Evolutionary conservation across 164 flowering plant genomes (phyloP), one percentile per base, ranked within the genome.

Genomic region (Houttuynia cordata): DNA sequence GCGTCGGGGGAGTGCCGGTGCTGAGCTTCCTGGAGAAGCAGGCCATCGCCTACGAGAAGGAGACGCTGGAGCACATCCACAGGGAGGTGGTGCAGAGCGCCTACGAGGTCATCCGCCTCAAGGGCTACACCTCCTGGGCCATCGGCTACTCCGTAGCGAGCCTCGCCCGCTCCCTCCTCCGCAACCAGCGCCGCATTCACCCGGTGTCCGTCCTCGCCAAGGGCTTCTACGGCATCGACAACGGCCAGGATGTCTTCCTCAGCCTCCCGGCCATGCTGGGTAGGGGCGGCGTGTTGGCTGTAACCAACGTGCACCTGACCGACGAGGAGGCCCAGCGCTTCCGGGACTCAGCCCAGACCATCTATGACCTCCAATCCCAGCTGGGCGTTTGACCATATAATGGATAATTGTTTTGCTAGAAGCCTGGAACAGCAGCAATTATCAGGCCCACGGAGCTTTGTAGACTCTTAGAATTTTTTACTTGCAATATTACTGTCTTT

Each of bases 101-200:
- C 0, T 81, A 86, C 41, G 90, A 88, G 57, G 92, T 88, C 59
- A 88, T 88, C 9, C 62, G 71, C 18, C 83, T 88, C 53, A 88
- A 88, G 67, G 96, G 92, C 47, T 86, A 88, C 80, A 86, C 96
- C 1, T 88, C 96, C 0, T 88, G 96, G 96, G 96, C 96, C 0
- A 84, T 88, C 24, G 92, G 92, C 20, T 88, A 88, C 78, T 88
- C 96, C 0, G 92, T 68, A 10, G 90, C 91, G 5, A 85, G 50
- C 76, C 61, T 88, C 53, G 92, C 96, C 52, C 70, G 90, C 2
- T 22, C 80, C 37, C 56, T 88, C 0, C 76, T 88, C 4, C 57
- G 96, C 22, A 78, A 88, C 67, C 96, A 88, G 69, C 65, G 90
- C 19, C 75, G 76, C 58, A 84, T 88, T 66, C 96, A 88, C 73